Evolutionary conservation across 2,329 filamentous ascomycete species (phyloP).

Genomic region (Lecanicillium sp.): DNA sequence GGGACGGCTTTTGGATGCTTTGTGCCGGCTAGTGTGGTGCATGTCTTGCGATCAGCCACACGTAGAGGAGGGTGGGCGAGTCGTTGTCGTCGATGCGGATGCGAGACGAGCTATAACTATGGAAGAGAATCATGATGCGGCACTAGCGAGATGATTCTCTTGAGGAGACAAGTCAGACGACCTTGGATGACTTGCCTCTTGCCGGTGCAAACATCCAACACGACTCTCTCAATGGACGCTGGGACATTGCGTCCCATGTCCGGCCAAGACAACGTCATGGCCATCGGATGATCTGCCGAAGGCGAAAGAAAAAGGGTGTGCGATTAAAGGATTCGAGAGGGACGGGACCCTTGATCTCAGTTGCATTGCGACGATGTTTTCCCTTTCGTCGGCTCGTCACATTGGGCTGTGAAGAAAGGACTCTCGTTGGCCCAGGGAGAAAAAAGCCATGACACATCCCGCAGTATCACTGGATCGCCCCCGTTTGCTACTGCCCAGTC

Average conservation of each 20-base stretch:
- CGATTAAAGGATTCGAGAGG: neutral
- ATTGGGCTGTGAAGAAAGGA: neutral
- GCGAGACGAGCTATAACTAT: no score
- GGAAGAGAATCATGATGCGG: no score
- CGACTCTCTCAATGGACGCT: neutral
- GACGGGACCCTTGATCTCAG: neutral
- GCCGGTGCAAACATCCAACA: no score
- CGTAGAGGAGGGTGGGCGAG: no score
- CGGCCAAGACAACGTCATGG: neutral
- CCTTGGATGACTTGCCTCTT: no score
- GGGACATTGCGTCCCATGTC: neutral
- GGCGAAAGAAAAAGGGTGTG: no score
- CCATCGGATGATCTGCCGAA: neutral
- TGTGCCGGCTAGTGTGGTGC: neutral
- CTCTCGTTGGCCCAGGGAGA: conserved; percentile 3
- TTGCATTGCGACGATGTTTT: neutral
- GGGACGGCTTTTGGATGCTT: neutral
- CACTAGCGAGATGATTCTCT: no score
- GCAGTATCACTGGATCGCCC: neutral
- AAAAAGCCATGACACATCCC: neutral
- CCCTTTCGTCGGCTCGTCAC: neutral
- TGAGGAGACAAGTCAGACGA: no score
- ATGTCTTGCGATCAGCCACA: neutral
- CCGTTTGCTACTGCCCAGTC: neutral
- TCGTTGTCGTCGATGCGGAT: no score